Conservation (phyloP, 2,329 filamentous ascomycete genomes). For the Colletotrichum sp. region DNA sequence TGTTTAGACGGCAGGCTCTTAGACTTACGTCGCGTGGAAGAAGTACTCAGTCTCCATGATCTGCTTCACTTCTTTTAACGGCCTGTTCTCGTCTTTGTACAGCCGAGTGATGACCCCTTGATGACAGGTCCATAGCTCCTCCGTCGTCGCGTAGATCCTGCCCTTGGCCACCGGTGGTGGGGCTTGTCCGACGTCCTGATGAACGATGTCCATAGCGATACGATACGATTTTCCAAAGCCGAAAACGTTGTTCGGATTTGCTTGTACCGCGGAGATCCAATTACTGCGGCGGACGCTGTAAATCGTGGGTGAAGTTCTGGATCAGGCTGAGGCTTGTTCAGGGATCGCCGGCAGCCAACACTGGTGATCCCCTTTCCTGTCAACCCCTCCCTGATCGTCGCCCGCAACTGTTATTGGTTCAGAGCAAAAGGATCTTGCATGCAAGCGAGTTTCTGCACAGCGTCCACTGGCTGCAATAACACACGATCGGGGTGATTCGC, state of each 20-base stretch:
- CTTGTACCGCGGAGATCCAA: not conserved
- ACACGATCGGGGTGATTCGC: not conserved
- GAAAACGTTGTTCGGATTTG: not conserved
- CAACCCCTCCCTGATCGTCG: not conserved
- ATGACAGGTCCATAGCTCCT: not conserved
- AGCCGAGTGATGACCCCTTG: not conserved
- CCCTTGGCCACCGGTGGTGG: not conserved
- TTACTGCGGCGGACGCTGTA: not conserved
- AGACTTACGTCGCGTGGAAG: not conserved
- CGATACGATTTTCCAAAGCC: not conserved
- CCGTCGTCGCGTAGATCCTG: not conserved
- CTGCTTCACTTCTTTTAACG: not conserved
- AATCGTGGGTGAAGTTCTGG: not conserved
- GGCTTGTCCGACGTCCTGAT: not conserved
- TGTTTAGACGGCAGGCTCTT: fast-evolving
- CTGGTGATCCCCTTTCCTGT: not conserved
- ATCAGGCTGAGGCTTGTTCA: not conserved
- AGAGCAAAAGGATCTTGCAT: not conserved
- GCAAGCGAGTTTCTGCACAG: not conserved
- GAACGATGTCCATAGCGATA: not conserved
- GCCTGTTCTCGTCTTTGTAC: not conserved
- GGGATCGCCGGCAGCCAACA: not conserved
- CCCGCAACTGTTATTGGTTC: not conserved
- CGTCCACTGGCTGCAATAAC: not conserved
- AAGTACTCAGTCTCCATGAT: constrained; percentile 1